Base-by-base conservation (phyloP, 495 filamentous ascomycete genomes). In the Monascus purpureus region DNA sequence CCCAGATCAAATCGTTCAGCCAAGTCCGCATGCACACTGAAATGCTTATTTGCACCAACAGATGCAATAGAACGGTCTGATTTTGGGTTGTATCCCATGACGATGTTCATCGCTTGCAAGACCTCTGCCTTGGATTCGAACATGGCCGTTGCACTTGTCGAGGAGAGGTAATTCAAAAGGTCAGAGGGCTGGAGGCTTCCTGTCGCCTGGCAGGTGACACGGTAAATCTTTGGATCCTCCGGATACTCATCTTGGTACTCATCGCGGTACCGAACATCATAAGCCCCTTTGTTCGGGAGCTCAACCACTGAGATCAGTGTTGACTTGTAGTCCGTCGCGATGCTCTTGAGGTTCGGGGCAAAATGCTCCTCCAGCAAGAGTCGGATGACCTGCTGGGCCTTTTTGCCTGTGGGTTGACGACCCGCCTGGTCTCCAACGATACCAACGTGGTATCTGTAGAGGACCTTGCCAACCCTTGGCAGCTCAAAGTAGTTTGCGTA, bases 401-500 rank as follows among this genome's bases (percentile, higher is more conserved):
- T 76, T 36, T 57, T 68, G 8, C 61, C 67, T 13, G 61, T 63
- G 1, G 65, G 57, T 13, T 51, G 25, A 41, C 57, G 38, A 30
- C 43, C 38, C 6, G 35, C 26, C n/a, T 35, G 24, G 7, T 17
- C 14, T 5, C 5, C 28, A 17, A 25, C 34, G 18, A 61, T 48
- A 13, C 45, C 36, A 25, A 57, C 36, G 32, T 55, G 46, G 35
- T 64, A 57, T 26, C 59, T 57, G 33, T 47, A 72, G 25, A 40
- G 45, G 13, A 33, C 40, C 26, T 41, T 58, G 39, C 37, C 63
- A 17, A 42, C 38, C 0, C 52, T 45, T 14, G 56, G 53, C 14
- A 82, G 33, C 2, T 64, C 52, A 39, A 80, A 70, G 36, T 77
- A 78, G 47, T 82, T 82, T 22, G 77, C 63, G 61, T 68, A 78